A percentile compares a stretch with the other conserved stretches of the same genome.
These are phyloP conservation scores for Coniochaeta sp. DNA, from an alignment of 2,329 filamentous ascomycete species.

Conservation along the genomic window DNA sequence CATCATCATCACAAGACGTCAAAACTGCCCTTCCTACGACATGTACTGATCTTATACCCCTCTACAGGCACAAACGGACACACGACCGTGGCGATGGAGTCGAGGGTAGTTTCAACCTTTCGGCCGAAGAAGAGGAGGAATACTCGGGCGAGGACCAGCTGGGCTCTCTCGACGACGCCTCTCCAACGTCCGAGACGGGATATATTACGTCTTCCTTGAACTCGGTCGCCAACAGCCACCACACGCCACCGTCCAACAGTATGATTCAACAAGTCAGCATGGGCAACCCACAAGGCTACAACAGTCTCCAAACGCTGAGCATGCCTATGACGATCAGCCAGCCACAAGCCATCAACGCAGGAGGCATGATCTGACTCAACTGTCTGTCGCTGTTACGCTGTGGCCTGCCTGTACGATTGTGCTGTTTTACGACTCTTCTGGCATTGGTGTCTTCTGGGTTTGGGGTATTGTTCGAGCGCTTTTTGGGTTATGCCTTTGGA, in stretches of 20 bases:
- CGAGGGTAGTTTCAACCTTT: conserved; percentile 52
- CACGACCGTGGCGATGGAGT: conserved; percentile 58
- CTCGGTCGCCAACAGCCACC: conserved; percentile 26
- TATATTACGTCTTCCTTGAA: conserved; percentile 50
- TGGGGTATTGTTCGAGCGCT: not conserved
- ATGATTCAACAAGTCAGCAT: conserved; percentile 19
- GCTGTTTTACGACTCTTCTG: not conserved
- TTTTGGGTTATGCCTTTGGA: not conserved
- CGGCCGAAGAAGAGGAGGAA: conserved; percentile 82
- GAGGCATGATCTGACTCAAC: conserved; percentile 31
- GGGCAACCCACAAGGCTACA: conserved; percentile 34
- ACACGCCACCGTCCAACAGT: conserved; percentile 18
- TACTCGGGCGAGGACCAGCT: conserved; percentile 76
- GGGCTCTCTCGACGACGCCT: conserved; percentile 71
- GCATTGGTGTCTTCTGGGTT: not conserved
- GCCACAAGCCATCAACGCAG: conserved; percentile 30
- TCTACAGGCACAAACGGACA: conserved; percentile 74
- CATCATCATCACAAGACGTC: conserved; percentile 15
- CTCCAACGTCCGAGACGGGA: conserved; percentile 61
- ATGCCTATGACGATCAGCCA: conserved; percentile 59
- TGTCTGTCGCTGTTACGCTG: not conserved
- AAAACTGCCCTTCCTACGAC: conserved; percentile 5
- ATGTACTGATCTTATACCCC: conserved; percentile 29
- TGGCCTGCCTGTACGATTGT: not conserved
- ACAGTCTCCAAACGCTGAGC: conserved; percentile 53